Evolutionary conservation across 1,139 yeast species (phyloP), one percentile per base, ranked within the genome.

Genomic region (Kodamaea suecica): DNA sequence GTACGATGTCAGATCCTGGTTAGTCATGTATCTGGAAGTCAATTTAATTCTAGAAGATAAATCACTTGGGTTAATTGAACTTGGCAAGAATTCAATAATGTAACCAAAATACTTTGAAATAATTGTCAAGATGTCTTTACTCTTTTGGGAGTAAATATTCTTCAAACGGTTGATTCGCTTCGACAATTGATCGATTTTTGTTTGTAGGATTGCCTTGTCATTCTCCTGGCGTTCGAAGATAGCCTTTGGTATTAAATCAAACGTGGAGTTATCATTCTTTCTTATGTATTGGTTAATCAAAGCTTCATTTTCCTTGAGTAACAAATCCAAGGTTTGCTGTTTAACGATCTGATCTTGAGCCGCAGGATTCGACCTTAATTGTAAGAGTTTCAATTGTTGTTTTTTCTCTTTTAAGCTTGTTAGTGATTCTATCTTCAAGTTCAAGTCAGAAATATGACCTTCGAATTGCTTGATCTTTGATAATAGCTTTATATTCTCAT

Each of bases 61-160:
- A 30, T 68, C 72, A 39, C 57, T 61, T 1, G 73, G 71, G 41
- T 82, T 82, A 17, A 78, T 71, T 26, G 83, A 75, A 37, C 70
- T 66, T 5, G 80, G 80, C 34, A 80, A 59, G 41, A 86, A 82
- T 51, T 85, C 95, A 17, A 88, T 64, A 23, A 76, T 73, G 57
- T 78, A 87, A 0, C 96, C 96, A 38, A 87, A 68, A 27, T 84
- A 68, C 9, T 80, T 70, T 33, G 81, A 78, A 0, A 87, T 80
- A 1, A 83, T 76, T 23, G 80, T 78, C 23, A 87, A 64, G 35
- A 85, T 80, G 50, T 85, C 94, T 26, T 72, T 62, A n/a, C 94
- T 80, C 53, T 84, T 84, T 39, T 75, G 73, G n/a, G 78, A 61
- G 52, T 79, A 87, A 10, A 77, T 73, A 43, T 80, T 79, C 46